Conservation (phyloP, 2,329 filamentous ascomycete species). For the Penicillium sp. region DNA sequence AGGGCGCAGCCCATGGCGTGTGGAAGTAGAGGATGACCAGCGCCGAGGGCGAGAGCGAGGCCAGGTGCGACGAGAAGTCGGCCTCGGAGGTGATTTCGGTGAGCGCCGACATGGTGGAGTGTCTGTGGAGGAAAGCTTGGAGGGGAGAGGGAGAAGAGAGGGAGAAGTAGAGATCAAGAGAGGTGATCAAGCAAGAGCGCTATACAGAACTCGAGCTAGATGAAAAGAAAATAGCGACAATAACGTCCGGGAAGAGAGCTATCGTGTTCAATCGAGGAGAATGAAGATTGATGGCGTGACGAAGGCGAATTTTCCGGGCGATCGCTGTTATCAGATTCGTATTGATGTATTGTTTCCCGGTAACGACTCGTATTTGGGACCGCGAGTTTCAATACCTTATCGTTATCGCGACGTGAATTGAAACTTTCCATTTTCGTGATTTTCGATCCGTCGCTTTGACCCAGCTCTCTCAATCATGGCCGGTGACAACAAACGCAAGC, state of each 20-base stretch:
- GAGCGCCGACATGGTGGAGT: constrained; percentile 64
- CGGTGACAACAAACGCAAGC: constrained; percentile 34
- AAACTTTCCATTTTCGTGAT: constrained; percentile 5
- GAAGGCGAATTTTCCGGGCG: constrained; percentile 22
- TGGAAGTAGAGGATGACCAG: constrained; percentile 90
- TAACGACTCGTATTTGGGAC: background rate
- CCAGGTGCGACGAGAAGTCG: constrained; percentile 67
- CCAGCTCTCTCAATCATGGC: background rate
- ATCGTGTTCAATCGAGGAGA: background rate
- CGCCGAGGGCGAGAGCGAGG: constrained; percentile 61
- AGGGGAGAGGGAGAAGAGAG: background rate
- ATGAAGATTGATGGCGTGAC: constrained; percentile 27
- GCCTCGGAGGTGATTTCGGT: constrained; percentile 69
- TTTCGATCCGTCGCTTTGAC: background rate
- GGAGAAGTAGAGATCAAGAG: background rate
- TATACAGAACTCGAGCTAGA: background rate
- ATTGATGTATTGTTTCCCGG: background rate
- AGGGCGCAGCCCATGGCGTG: constrained; percentile 93
- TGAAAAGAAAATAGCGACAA: background rate
- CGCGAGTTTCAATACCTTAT: constrained; percentile 1
- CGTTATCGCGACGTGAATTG: constrained; percentile 21
- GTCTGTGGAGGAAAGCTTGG: constrained; percentile 4
- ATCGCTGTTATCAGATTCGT: constrained; percentile 31
- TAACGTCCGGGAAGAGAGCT: background rate
- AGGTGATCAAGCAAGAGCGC: background rate